These are phyloP conservation scores for Termitomyces bulborhizus DNA, from an alignment of 768 basidiomycete species.

Conservation along the genomic window DNA sequence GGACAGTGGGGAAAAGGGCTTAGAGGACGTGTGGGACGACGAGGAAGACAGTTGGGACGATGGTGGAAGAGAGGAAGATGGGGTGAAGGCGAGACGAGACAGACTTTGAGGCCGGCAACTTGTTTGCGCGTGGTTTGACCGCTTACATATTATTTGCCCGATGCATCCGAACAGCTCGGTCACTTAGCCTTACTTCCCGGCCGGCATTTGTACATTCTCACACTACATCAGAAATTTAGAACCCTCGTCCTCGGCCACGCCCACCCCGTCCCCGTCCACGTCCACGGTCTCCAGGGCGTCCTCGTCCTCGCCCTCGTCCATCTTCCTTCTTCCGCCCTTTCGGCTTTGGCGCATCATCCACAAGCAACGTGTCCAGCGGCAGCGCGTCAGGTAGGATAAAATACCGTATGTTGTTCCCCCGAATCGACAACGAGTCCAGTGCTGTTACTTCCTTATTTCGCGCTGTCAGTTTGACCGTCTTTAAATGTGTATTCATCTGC, in stretches of 20 bases:
- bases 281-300: constrained; percentile 46
- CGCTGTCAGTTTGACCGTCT: constrained; percentile 95
- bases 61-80: constrained; percentile 8
- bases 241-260: constrained; percentile 26
- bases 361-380: constrained; percentile 91
- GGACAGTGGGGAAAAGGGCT: neutral
- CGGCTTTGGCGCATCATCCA: constrained; percentile 97
- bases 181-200: constrained; percentile 8
- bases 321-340: constrained; percentile 90
- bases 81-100: constrained; percentile 8
- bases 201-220: neutral
- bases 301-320: constrained; percentile 55
- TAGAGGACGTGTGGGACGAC: constrained; percentile 1
- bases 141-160: constrained; percentile 24
- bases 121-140: constrained; percentile 28
- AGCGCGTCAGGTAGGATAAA: constrained; percentile 97
- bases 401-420: constrained; percentile 96
- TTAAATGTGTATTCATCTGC: constrained; percentile 99
- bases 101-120: constrained; percentile 22
- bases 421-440: constrained; percentile 88
- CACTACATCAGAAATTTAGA: constrained; percentile 12
- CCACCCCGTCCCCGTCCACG: constrained; percentile 47
- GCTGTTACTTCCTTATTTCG: constrained; percentile 83
- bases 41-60: constrained; percentile 6
- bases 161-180: constrained; percentile 17